These are phyloP conservation scores for Bipolaris sorokiniana DNA, from an alignment of 2,329 filamentous ascomycete genomes.

Conservation along the genomic window DNA sequence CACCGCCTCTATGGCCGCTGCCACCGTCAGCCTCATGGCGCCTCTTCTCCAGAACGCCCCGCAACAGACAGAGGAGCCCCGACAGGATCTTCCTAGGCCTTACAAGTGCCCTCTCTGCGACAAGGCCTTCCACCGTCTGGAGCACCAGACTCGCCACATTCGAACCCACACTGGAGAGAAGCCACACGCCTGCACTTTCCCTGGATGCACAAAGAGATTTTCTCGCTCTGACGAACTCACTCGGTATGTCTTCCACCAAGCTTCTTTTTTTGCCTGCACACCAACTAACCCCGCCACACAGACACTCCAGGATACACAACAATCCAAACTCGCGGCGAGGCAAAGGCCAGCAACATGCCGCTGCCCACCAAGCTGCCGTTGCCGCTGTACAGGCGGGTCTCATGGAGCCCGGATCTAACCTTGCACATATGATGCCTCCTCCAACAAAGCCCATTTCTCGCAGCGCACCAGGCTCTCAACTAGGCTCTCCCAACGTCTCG, in stretches of 20 bases:
- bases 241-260: constrained; percentile 22
- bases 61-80: constrained; percentile 59
- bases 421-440: constrained; percentile 76
- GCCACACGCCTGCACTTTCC: constrained; percentile 93
- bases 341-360: constrained; percentile 74
- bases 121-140: constrained; percentile 96
- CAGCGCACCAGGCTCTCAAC: constrained; percentile 83
- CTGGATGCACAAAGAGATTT: constrained; percentile 96
- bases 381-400: constrained; percentile 58
- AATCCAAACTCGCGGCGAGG: constrained; percentile 95
- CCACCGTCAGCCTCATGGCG: constrained; percentile 57
- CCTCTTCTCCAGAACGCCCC: constrained; percentile 66
- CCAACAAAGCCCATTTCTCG: constrained; percentile 76
- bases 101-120: constrained; percentile 99
- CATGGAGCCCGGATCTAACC: constrained; percentile 57
- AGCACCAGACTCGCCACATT: constrained; percentile 92
- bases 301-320: constrained; percentile 97
- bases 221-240: constrained; percentile 96
- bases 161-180: constrained; percentile 98
- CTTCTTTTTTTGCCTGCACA: neutral
- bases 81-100: constrained; percentile 85
- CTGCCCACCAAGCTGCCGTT: constrained; percentile 63
- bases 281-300: constrained; percentile 42
- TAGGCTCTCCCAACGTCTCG: constrained; percentile 93
- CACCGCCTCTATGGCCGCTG: constrained; percentile 49